Evolutionary conservation across 116 monocot species (phyloP).

Genomic region (Cymodocea nodosa): DNA sequence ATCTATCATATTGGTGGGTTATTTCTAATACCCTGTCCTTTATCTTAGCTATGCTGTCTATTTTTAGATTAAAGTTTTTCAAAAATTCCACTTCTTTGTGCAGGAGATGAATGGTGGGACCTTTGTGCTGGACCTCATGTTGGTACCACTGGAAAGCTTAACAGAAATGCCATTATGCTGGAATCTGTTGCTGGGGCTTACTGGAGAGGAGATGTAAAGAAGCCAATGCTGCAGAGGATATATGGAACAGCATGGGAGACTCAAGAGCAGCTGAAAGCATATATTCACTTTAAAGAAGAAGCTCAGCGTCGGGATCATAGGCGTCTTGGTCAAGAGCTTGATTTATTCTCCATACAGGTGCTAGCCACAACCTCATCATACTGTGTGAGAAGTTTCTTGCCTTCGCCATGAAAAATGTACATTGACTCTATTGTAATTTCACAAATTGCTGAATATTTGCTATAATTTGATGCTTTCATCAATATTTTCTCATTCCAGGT

Average conservation of each 20-base stretch:
- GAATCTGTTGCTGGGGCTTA: slow-evolving; percentile 96
- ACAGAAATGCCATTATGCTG: slow-evolving; percentile 76
- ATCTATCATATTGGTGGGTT: slow-evolving; percentile 77
- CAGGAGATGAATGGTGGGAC: slow-evolving; percentile 99
- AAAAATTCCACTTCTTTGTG: neutral
- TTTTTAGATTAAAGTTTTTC: neutral
- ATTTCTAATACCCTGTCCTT: neutral
- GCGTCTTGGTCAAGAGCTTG: slow-evolving; percentile 92
- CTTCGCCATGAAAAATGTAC: neutral
- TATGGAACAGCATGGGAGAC: slow-evolving; percentile 97
- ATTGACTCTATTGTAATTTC: too few species aligned
- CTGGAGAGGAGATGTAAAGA: slow-evolving; percentile 90
- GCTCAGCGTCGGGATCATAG: slow-evolving; percentile 95
- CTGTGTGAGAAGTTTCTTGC: neutral
- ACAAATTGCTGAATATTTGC: too few species aligned
- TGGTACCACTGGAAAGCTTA: slow-evolving; percentile 70
- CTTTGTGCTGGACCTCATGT: slow-evolving; percentile 98
- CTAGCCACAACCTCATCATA: neutral
- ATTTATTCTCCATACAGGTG: slow-evolving; percentile 96
- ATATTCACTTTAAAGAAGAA: slow-evolving; percentile 81
- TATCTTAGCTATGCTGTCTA: neutral
- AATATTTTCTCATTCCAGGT: too few species aligned
- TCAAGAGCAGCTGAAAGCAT: slow-evolving; percentile 79
- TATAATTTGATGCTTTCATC: too few species aligned
- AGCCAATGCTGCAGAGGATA: slow-evolving; percentile 82